Evolutionary conservation across 1,139 yeast species (phyloP).

Genomic region (Insectozyma bohioensis): DNA sequence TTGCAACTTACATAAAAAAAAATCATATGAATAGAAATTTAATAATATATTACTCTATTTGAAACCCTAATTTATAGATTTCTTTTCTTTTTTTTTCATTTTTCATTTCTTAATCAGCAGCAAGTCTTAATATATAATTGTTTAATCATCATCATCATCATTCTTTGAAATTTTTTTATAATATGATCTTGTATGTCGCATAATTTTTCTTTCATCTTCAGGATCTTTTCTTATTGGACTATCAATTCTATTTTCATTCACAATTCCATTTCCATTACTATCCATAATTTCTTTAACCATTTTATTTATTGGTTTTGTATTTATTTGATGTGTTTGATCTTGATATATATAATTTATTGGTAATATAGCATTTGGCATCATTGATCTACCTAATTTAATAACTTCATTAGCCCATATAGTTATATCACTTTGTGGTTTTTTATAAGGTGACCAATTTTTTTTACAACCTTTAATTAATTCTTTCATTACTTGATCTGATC

Average conservation of each 20-base stretch:
- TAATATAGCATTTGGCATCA: conserved; percentile 60
- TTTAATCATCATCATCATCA: conserved; percentile 1
- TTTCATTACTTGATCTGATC: conserved; percentile 59
- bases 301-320: conserved; percentile 20
- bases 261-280: conserved; percentile 8
- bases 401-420: conserved; percentile 70
- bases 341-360: conserved; percentile 41
- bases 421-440: conserved; percentile 45
- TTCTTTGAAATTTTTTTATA: conserved; percentile 25
- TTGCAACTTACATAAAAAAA: too few relatives aligned
- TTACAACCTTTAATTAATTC: conserved; percentile 72
- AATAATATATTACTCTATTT: too few relatives aligned
- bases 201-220: conserved; percentile 28
- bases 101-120: too few relatives aligned
- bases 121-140: too few relatives aligned
- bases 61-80: too few relatives aligned
- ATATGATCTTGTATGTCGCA: conserved; percentile 43
- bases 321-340: conserved; percentile 20
- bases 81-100: too few relatives aligned
- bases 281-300: conserved; percentile 35
- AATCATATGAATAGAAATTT: too few relatives aligned
- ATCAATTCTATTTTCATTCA: conserved; percentile 22
- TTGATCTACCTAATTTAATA: conserved; percentile 62
- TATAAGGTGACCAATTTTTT: conserved; percentile 61
- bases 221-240: conserved; percentile 28